A percentile compares a stretch with the other conserved stretches of the same genome.
phyloP scores from a whole-genome alignment of 2,329 filamentous ascomycete genomes.

The Scortechinia acanthostroma region DNA sequence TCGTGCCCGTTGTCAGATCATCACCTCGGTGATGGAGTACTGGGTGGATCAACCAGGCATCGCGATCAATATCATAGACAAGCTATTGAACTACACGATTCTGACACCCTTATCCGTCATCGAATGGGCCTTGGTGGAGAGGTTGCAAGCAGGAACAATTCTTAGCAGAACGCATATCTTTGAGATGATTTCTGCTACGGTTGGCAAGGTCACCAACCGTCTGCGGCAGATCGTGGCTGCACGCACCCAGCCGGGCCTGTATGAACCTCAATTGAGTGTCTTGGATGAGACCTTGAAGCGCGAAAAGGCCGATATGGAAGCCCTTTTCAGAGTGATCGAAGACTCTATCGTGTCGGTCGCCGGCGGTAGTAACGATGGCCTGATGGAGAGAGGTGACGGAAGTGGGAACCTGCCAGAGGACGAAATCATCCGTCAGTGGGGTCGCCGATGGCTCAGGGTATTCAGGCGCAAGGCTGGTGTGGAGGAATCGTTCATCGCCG shows the following conservation, averaged over 20 bases:
- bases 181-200: constrained; percentile 66
- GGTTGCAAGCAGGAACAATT: constrained; percentile 36
- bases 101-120: constrained; percentile 61
- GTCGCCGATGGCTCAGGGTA: constrained; percentile 57
- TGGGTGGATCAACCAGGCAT: constrained; percentile 68
- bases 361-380: constrained; percentile 46
- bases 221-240: constrained; percentile 60
- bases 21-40: constrained; percentile 64
- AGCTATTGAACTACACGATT: constrained; percentile 71
- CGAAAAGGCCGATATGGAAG: constrained; percentile 54
- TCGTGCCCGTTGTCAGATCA: constrained; percentile 58
- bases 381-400: constrained; percentile 42
- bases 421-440: constrained; percentile 55
- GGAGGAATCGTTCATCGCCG: constrained; percentile 42
- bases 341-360: constrained; percentile 53
- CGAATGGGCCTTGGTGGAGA: constrained; percentile 58
- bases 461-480: constrained; percentile 62
- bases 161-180: constrained; percentile 57
- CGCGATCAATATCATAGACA: constrained; percentile 69
- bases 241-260: constrained; percentile 34
- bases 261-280: not conserved
- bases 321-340: constrained; percentile 59
- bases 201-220: constrained; percentile 65
- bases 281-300: constrained; percentile 54
- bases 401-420: constrained; percentile 41